phyloP scores from a whole-genome alignment of 257 asterid species.

The Prunella vulgaris region DNA sequence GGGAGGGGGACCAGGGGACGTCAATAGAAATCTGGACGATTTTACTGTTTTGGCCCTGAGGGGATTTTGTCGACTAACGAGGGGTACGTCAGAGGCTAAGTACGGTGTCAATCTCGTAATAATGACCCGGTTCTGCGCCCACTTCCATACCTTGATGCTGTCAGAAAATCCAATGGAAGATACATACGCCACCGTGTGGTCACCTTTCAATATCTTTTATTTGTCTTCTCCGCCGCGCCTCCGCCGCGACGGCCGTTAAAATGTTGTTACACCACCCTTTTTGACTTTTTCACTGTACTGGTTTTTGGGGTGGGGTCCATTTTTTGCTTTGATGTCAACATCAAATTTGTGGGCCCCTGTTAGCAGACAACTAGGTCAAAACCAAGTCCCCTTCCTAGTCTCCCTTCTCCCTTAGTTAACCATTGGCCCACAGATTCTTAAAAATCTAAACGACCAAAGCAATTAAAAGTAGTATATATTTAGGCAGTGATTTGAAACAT shows the following conservation, averaged over 20 bases:
- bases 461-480: not conserved
- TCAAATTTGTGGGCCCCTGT: constrained; percentile 19
- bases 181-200: constrained; percentile 31
- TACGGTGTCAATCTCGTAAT: constrained; percentile 62
- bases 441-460: constrained; percentile 8
- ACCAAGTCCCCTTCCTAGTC: constrained; percentile 28
- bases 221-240: constrained; percentile 5
- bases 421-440: constrained; percentile 28
- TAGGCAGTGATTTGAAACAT: too few relatives aligned
- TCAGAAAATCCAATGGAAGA: constrained; percentile 80
- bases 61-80: constrained; percentile 28
- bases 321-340: constrained; percentile 34
- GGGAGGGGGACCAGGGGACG: constrained; percentile 32
- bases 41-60: constrained; percentile 39
- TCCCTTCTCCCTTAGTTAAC: not conserved
- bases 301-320: constrained; percentile 11
- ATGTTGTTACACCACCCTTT: not conserved
- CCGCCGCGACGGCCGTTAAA: not conserved
- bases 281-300: constrained; percentile 21
- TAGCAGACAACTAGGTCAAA: constrained; percentile 52
- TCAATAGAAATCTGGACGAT: constrained; percentile 32
- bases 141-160: constrained; percentile 32
- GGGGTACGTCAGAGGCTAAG: constrained; percentile 29
- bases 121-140: constrained; percentile 32
- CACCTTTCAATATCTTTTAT: constrained; percentile 20